Conservation (phyloP, 2,329 filamentous ascomycete species). For the Talaromyces sp. region DNA sequence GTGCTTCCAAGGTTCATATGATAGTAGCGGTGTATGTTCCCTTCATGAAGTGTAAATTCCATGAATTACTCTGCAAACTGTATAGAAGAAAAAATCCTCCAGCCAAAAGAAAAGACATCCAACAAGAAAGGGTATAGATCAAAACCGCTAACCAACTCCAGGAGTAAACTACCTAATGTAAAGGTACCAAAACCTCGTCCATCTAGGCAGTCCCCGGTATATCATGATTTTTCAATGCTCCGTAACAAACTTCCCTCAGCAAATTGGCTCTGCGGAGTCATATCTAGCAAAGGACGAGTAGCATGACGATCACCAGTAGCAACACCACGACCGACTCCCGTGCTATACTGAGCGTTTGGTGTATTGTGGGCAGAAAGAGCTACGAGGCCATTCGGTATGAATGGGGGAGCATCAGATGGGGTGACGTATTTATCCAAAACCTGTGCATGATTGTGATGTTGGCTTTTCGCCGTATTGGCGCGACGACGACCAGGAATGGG, state of each 20-base stretch:
- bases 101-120: not conserved
- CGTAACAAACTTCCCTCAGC: slow-evolving; percentile 42
- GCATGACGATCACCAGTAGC: slow-evolving; percentile 37
- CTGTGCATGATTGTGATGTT: slow-evolving; percentile 15
- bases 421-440: slow-evolving; percentile 14
- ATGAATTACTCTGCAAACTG: no score
- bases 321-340: slow-evolving; percentile 32
- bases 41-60: no score
- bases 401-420: slow-evolving; percentile 21
- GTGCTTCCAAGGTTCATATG: no score
- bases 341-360: slow-evolving; percentile 16
- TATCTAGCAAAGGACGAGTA: slow-evolving; percentile 40
- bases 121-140: not conserved
- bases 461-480: slow-evolving; percentile 33
- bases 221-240: slow-evolving; percentile 25
- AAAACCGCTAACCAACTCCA: not conserved
- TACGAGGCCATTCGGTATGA: slow-evolving; percentile 36
- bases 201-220: no score
- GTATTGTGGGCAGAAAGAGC: slow-evolving; percentile 22
- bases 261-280: slow-evolving; percentile 39
- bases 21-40: no score
- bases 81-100: no score
- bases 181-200: no score
- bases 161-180: no score
- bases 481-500: slow-evolving; percentile 22